These are phyloP conservation scores for Geotrichum carabidarum DNA, from an alignment of 1,139 yeast species.

Conservation along the genomic window DNA sequence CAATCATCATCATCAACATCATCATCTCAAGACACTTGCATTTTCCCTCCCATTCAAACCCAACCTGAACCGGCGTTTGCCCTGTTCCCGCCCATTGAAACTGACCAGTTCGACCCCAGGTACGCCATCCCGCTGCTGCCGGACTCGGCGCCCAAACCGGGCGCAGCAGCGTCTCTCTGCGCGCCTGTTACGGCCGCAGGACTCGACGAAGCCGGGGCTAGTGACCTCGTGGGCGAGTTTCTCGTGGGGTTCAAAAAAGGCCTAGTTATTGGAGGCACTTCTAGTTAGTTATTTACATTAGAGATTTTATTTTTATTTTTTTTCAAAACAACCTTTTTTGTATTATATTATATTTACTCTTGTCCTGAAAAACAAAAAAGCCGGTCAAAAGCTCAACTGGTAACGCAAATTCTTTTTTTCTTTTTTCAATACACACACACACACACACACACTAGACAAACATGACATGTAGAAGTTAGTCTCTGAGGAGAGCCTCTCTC, in stretches of 20 bases:
- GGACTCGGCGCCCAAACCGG: slow-evolving; percentile 7
- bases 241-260: too few species aligned
- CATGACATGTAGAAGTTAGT: slow-evolving; percentile 22
- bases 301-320: too few species aligned
- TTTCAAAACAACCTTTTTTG: too few species aligned
- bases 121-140: slow-evolving; percentile 10
- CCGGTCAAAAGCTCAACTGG: background rate
- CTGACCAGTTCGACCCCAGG: slow-evolving; percentile 4
- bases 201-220: too few species aligned
- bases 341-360: too few species aligned
- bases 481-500: slow-evolving; percentile 77
- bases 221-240: too few species aligned
- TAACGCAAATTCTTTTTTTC: background rate
- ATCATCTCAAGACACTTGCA: background rate
- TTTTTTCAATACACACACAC: too few species aligned
- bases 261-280: too few species aligned
- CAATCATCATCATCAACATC: background rate
- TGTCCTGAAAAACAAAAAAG: too few species aligned
- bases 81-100: slow-evolving; percentile 1
- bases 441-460: slow-evolving; percentile 7
- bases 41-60: background rate
- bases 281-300: too few species aligned
- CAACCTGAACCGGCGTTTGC: background rate
- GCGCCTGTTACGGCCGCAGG: background rate
- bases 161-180: background rate